Base-by-base conservation (phyloP, 2,329 filamentous ascomycete genomes). In the Sclerotinia borealis region DNA sequence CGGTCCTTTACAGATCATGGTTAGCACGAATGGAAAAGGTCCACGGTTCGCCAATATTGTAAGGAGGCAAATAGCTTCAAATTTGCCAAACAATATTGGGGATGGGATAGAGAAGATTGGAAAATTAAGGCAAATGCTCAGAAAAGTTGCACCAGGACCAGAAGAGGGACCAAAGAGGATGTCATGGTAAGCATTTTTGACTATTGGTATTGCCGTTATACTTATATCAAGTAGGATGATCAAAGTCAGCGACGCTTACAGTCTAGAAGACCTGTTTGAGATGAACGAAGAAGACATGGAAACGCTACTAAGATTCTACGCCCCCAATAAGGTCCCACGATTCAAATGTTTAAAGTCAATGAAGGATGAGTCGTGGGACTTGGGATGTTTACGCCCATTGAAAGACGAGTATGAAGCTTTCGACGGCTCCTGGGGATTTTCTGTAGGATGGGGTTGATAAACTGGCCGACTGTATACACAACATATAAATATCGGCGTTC, bases 21-120 rank as follows among this genome's bases (percentile, higher is more conserved):
- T 99, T 70, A 96, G 91, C 79, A 99, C 95, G 41, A 99, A 98
- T 75, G 95, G 95, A 59, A 97, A 96, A 75, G 95, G 95, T 0
- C 95, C 95, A 0, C 88, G 93, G 74, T 79, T 99, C 67, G 95
- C 95, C 11, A 93, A 91, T 69, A 87, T 93, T 54, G 90, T 99
- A 58, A 81, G 93, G 61, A 84, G 89, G 73, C 86, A 90, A 73
- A 96, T 99, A 68, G 93, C 92, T 22, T 82, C 80, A 25, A 82
- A 81, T 55, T 78, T 99, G 63, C 95, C 95, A 1, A 78, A 79
- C 22, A 92, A 95, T 68, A 89, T 91, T 36, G 95, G 95, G 10
- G 86, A 88, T 55, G 95, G 95, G 8, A 93, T 99, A 65, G 84
- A 90, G 75, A 88, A 89, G 67, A 90, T 98, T 36, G 95, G 95